Conservation (phyloP, 2,329 filamentous ascomycete species). For the Calonectria honghensis region DNA sequence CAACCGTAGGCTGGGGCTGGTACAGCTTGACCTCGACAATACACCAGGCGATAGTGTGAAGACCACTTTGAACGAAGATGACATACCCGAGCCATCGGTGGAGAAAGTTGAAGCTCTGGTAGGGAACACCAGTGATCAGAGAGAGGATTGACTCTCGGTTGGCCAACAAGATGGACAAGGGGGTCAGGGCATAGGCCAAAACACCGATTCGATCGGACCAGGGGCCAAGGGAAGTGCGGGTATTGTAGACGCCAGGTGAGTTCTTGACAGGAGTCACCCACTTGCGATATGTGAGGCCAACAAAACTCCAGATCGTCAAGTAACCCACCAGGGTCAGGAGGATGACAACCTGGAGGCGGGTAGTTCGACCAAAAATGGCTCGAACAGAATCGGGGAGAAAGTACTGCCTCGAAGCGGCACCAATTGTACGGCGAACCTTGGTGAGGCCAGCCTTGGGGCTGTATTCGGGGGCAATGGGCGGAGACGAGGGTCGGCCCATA, state of each 20-base stretch:
- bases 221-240: constrained; percentile 78
- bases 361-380: constrained; percentile 79
- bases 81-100: constrained; percentile 86
- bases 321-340: constrained; percentile 76
- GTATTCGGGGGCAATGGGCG: constrained; percentile 45
- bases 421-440: constrained; percentile 61
- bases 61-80: constrained; percentile 79
- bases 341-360: constrained; percentile 79
- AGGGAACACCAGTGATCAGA: constrained; percentile 82
- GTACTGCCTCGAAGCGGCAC: constrained; percentile 67
- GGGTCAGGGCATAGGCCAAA: constrained; percentile 84
- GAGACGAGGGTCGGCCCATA: constrained; percentile 54
- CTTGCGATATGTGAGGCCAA: constrained; percentile 79
- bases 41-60: constrained; percentile 84
- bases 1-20: constrained; percentile 80
- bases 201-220: constrained; percentile 82
- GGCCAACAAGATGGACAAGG: constrained; percentile 80
- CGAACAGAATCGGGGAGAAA: constrained; percentile 77
- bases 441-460: constrained; percentile 49
- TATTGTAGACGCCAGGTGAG: constrained; percentile 75
- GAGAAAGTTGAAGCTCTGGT: constrained; percentile 86
- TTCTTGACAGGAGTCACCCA: constrained; percentile 82
- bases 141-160: constrained; percentile 82
- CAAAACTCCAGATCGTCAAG: constrained; percentile 80
- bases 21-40: constrained; percentile 80